phyloP scores from a whole-genome alignment of 495 filamentous ascomycete species.

The Sporormia fimetaria region DNA sequence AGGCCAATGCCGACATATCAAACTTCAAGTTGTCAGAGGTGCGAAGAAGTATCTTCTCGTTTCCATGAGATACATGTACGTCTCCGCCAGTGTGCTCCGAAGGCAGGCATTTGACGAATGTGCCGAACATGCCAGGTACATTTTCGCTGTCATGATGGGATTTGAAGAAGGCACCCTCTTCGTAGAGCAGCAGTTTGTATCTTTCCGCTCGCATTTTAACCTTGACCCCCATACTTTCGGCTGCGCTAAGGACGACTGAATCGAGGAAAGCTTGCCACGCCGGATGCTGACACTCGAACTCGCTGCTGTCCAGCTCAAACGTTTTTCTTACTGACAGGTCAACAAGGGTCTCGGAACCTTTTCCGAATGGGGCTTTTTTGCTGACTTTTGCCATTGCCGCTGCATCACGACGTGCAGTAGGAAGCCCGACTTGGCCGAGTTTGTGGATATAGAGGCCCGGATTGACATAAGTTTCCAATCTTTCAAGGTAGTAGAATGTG shows the following conservation, averaged over 20 bases:
- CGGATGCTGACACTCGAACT: constrained; percentile 37
- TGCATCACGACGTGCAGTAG: constrained; percentile 36
- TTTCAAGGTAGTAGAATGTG: background rate
- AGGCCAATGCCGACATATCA: constrained; percentile 36
- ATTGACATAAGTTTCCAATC: constrained; percentile 11
- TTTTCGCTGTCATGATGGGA: constrained; percentile 45
- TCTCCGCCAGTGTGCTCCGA: constrained; percentile 43
- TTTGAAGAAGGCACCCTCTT: constrained; percentile 44
- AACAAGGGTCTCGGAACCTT: constrained; percentile 38
- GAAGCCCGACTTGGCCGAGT: constrained; percentile 35
- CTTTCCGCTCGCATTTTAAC: constrained; percentile 33
- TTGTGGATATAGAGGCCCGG: constrained; percentile 36
- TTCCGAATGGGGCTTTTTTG: constrained; percentile 38
- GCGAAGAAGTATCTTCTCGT: constrained; percentile 30
- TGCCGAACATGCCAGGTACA: constrained; percentile 45
- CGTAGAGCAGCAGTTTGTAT: constrained; percentile 48
- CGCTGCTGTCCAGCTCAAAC: constrained; percentile 39
- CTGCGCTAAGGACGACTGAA: constrained; percentile 19
- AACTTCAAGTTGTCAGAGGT: constrained; percentile 29
- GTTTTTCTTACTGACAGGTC: constrained; percentile 40
- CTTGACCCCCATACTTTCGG: constrained; percentile 5
- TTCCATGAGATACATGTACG: constrained; percentile 36
- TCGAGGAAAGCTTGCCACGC: constrained; percentile 29
- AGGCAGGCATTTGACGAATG: constrained; percentile 44
- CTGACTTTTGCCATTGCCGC: constrained; percentile 33